Evolutionary conservation across 2,329 filamentous ascomycete genomes (phyloP).

Genomic region (Penicillium corylophilum): DNA sequence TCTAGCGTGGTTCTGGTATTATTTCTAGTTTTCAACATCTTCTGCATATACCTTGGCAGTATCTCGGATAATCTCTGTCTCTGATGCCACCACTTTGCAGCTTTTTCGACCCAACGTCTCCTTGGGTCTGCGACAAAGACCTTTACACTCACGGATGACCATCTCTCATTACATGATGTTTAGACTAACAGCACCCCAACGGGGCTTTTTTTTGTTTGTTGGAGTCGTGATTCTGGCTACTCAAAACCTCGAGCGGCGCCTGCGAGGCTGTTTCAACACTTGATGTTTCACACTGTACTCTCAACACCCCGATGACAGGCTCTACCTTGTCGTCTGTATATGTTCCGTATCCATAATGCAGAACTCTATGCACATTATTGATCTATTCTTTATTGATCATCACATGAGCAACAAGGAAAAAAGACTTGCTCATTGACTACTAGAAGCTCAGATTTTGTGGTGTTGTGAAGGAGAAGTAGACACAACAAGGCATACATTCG

Average conservation of each 20-base stretch:
- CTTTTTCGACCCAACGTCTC: constrained; percentile 3
- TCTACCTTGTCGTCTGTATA: constrained; percentile 9
- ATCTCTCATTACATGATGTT: constrained; percentile 13
- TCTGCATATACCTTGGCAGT: constrained; percentile 15
- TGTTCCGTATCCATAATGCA: constrained; percentile 11
- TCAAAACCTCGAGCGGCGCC: constrained; percentile 13
- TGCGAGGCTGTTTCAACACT: constrained; percentile 29
- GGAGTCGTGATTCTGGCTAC: constrained; percentile 7
- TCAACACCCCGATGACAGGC: constrained; percentile 12
- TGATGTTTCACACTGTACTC: constrained; percentile 17
- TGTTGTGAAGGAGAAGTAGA: too few relatives aligned
- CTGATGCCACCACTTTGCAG: constrained; percentile 8
- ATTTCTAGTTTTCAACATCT: constrained; percentile 8
- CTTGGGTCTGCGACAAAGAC: not conserved
- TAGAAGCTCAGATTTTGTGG: too few relatives aligned
- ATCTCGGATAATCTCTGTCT: not conserved
- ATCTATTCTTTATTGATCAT: not conserved
- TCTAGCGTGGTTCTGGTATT: constrained; percentile 24
- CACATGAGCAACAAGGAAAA: too few relatives aligned
- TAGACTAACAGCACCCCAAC: constrained; percentile 16
- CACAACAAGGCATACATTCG: too few relatives aligned
- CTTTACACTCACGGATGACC: constrained; percentile 3
- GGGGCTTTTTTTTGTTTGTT: constrained; percentile 9
- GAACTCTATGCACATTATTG: constrained; percentile 4
- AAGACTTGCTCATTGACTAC: too few relatives aligned